Evolutionary conservation across 192 early-diverging fungal species (phyloP), one percentile per base, ranked within the genome.

Genomic region (Endogone sp.): DNA sequence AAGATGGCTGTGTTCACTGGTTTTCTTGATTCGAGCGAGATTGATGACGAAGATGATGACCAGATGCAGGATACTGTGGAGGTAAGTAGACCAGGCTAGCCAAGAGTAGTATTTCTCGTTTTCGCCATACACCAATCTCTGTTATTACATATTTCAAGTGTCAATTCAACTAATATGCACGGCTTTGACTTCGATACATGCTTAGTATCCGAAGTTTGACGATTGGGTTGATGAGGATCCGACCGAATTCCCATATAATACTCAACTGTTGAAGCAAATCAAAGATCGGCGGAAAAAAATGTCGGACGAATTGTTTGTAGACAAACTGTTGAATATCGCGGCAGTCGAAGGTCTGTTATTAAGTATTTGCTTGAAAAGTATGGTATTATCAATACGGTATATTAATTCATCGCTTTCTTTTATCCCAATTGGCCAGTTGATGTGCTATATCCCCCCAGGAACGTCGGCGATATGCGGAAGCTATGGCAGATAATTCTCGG

Each of bases 201-300:
- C 1, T 11, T 16, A 49, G 37, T 16, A 49, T 49, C 37, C 37
- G 16, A 16, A 49, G 37, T 49, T 49, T 49, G 37, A 49, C 37
- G 37, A 49, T 49, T 49, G 37, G 37, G 6, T 56, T 57, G 55
- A 56, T 4, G 25, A 54, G 10, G 59, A 56, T 20, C 27, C 29
- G 16, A 56, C 56, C 25, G 59, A 67, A 56, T 22, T 58, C 16
- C 59, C 56, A 22, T 56, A 67, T 56, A 29, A 26, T 58, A 21
- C 65, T 2, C 30, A 29, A 29, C 44, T 32, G 22, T 3, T 67
- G 29, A 56, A 25, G 54, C 26, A 55, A 0, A 67, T 67, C 11
- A 55, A 67, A 44, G 59, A 56, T 21, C 65, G 59, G 32, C 49
- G 65, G 27, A 67, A 67, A 30, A 44, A 3, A 29, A 67, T 67